Evolutionary conservation across 2,329 filamentous ascomycete genomes (phyloP).

Genomic region (Botrytis medusae): DNA sequence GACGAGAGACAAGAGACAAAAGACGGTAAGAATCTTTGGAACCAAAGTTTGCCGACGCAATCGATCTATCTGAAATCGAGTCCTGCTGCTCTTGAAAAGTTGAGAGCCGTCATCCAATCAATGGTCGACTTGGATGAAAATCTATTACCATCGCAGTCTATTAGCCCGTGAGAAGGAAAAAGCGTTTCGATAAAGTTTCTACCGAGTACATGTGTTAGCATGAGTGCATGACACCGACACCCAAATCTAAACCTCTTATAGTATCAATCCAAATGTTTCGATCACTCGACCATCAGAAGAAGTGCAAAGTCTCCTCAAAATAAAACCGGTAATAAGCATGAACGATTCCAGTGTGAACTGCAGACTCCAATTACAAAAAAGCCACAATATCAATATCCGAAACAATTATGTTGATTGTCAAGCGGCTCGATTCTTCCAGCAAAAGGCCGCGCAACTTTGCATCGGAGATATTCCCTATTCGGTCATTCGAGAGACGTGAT

Average conservation of each 20-base stretch:
- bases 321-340: constrained; percentile 4
- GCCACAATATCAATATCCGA: constrained; percentile 12
- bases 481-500: constrained; percentile 5
- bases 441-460: constrained; percentile 21
- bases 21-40: not conserved
- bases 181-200: not conserved
- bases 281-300: not conserved
- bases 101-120: not conserved
- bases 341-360: constrained; percentile 1
- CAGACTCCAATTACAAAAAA: constrained; percentile 7
- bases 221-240: not conserved
- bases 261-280: not conserved
- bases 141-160: not conserved
- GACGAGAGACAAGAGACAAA: not conserved
- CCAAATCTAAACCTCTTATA: not conserved
- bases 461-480: constrained; percentile 16
- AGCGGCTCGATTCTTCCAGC: constrained; percentile 20
- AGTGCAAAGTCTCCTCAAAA: not conserved
- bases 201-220: not conserved
- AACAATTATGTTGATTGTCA: constrained; percentile 4
- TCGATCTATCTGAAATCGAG: not conserved
- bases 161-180: not conserved
- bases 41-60: not conserved
- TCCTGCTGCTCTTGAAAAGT: not conserved
- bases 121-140: not conserved